Percentiles rank a stretch among this genome's conserved stretches.
Evolutionary conservation across 306 rosid genomes (phyloP).

Genomic region (Purshia tridentata): DNA sequence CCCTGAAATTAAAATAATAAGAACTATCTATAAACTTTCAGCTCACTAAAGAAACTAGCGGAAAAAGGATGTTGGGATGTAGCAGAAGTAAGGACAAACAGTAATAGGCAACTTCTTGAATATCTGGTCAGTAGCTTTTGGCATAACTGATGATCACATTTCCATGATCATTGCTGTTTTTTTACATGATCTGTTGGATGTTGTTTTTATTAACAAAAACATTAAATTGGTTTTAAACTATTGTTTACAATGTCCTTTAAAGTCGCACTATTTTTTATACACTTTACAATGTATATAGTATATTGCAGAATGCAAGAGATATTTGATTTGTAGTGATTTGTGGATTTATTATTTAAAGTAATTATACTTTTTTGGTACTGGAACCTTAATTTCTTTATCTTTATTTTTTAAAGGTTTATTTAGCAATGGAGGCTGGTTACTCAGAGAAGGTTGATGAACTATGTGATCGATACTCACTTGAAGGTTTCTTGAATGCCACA

Average conservation of each 20-base stretch:
- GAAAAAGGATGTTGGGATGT: slow-evolving; percentile 99
- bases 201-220: background rate
- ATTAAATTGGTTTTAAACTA: background rate
- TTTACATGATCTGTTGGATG: background rate
- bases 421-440: slow-evolving; percentile 99
- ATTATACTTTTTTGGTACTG: background rate
- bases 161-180: background rate
- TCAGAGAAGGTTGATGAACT: slow-evolving; percentile 83
- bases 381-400: background rate
- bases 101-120: slow-evolving; percentile 76
- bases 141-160: slow-evolving; percentile 13
- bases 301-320: background rate
- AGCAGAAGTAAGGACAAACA: slow-evolving; percentile 77
- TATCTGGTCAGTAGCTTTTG: slow-evolving; percentile 67
- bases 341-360: background rate
- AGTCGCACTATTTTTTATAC: no score
- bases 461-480: slow-evolving; percentile 72
- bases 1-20: slow-evolving; percentile 19
- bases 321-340: background rate
- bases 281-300: background rate
- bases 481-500: slow-evolving; percentile 54
- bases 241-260: no score
- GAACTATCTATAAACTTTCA: slow-evolving; percentile 35
- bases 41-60: slow-evolving; percentile 78
- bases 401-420: slow-evolving; percentile 60